Evolutionary conservation across 371 early-diverging fungal species (phyloP).

Genomic region (Smittium culicis): DNA sequence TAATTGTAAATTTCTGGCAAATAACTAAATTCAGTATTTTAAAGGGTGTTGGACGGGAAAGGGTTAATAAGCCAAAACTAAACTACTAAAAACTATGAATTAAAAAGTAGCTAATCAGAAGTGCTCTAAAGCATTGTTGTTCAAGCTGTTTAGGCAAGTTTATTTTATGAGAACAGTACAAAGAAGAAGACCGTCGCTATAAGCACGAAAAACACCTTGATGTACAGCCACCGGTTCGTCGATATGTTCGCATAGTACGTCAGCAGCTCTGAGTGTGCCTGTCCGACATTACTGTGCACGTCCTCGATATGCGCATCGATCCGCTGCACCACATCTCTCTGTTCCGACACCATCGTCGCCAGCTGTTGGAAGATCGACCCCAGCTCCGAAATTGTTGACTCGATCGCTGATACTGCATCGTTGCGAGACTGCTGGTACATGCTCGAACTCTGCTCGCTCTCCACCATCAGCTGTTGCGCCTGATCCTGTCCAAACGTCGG

Average conservation of each 20-base stretch:
- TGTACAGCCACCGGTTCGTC: conserved; percentile 89
- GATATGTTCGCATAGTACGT: conserved; percentile 79
- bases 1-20: too few relatives aligned
- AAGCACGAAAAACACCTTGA: conserved; percentile 77
- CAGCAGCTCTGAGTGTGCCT: conserved; percentile 78
- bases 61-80: too few relatives aligned
- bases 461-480: conserved; percentile 33
- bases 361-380: conserved; percentile 90
- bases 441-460: conserved; percentile 28
- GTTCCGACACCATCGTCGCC: conserved; percentile 85
- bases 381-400: conserved; percentile 92
- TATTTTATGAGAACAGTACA: conserved; percentile 26
- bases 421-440: conserved; percentile 68
- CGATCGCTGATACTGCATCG: conserved; percentile 86
- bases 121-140: too few relatives aligned
- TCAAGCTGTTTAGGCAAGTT: too few relatives aligned
- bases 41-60: too few relatives aligned
- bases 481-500: background rate
- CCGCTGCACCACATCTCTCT: conserved; percentile 87
- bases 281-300: conserved; percentile 76
- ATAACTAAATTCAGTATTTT: too few relatives aligned
- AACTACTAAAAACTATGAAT: too few relatives aligned
- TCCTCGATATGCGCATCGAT: conserved; percentile 93
- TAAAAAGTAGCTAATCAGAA: too few relatives aligned
- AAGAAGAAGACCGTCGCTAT: conserved; percentile 43